These are phyloP conservation scores for Spergularia marina DNA, from an alignment of 148 eudicot genomes.

Conservation along the genomic window DNA sequence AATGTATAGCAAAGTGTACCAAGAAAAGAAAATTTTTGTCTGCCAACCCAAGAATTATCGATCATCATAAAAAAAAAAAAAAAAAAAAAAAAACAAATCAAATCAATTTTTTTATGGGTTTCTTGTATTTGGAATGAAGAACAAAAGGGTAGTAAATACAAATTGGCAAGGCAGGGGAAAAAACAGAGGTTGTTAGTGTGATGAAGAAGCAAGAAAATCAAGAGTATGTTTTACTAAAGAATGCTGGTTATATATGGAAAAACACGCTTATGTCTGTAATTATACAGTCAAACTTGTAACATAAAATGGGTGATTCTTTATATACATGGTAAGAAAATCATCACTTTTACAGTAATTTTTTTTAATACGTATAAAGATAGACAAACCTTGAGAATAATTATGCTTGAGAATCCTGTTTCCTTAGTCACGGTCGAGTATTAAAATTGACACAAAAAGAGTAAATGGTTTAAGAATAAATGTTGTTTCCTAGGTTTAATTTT, in stretches of 20 bases:
- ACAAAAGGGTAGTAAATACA: too few species aligned
- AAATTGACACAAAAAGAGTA: background rate
- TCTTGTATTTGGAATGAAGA: too few species aligned
- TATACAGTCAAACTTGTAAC: constrained; percentile 26
- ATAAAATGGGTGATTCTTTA: constrained; percentile 3
- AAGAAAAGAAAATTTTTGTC: background rate
- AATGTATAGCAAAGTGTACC: background rate
- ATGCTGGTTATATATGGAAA: background rate
- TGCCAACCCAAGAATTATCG: too few species aligned
- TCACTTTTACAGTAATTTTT: background rate
- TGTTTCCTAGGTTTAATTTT: background rate
- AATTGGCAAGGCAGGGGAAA: background rate
- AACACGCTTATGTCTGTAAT: background rate
- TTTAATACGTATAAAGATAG: background rate
- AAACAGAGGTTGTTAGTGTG: background rate
- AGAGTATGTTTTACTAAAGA: background rate
- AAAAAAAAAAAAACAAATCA: background rate
- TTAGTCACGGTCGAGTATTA: background rate
- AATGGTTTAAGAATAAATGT: background rate
- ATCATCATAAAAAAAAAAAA: background rate
- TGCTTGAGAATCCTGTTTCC: constrained; percentile 10
- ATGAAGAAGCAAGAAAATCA: too few species aligned
- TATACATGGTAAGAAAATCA: constrained; percentile 1
- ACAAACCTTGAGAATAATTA: constrained; percentile 11
- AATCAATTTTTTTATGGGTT: background rate